These are phyloP conservation scores for Penicillium freii DNA, from an alignment of 2,329 filamentous ascomycete species.

Conservation along the genomic window DNA sequence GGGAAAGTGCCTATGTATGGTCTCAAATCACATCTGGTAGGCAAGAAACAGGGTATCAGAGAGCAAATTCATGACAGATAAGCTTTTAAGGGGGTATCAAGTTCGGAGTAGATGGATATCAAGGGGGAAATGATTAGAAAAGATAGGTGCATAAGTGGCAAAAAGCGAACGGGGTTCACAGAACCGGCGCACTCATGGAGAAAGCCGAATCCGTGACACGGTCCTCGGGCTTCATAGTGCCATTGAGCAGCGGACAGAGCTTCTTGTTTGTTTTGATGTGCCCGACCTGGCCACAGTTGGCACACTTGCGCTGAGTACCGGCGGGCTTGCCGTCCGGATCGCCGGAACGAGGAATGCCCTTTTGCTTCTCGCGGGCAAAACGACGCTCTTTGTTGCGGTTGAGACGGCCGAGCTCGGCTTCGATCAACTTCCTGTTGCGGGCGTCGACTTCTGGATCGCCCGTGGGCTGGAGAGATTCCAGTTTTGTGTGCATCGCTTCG, in stretches of 20 bases:
- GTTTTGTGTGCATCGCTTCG: conserved; percentile 70
- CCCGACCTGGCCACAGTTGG: conserved; percentile 92
- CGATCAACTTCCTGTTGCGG: conserved; percentile 61
- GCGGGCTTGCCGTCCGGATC: conserved; percentile 62
- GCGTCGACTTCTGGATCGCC: conserved; percentile 66
- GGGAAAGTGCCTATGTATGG: not conserved
- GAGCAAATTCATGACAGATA: conserved; percentile 2
- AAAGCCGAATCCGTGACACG: conserved; percentile 48
- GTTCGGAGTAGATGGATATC: conserved; percentile 2
- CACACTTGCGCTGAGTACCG: conserved; percentile 77
- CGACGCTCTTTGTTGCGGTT: conserved; percentile 89
- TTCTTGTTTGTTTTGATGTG: conserved; percentile 99
- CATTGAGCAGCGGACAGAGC: conserved; percentile 84
- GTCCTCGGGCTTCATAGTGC: conserved; percentile 65
- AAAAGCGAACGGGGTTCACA: conserved; percentile 21
- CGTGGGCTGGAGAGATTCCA: conserved; percentile 62
- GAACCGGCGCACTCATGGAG: conserved; percentile 45
- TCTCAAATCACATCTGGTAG: not conserved
- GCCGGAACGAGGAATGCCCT: conserved; percentile 56
- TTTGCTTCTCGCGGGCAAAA: conserved; percentile 86
- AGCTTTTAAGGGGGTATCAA: conserved; percentile 15
- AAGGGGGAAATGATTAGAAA: not conserved
- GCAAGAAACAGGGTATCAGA: conserved; percentile 16
- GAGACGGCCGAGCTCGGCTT: conserved; percentile 76
- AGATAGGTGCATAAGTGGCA: not conserved